Percentiles rank a stretch among this genome's conserved stretches.
These are phyloP conservation scores for Aspergillus latus DNA, from an alignment of 2,329 filamentous ascomycete genomes.

Conservation along the genomic window DNA sequence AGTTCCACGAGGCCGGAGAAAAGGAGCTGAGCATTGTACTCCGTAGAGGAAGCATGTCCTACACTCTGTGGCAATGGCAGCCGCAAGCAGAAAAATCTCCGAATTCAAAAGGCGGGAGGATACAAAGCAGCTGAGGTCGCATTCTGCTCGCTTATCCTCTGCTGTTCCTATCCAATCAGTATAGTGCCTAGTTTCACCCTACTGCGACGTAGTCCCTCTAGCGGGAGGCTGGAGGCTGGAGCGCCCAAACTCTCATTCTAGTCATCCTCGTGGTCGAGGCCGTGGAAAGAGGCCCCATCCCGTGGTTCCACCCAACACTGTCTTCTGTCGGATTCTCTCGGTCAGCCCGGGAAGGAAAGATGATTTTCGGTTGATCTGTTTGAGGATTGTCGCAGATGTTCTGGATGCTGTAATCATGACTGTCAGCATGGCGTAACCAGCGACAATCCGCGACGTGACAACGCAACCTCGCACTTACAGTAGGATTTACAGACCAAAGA, in stretches of 20 bases:
- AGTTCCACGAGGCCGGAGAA: constrained; percentile 12
- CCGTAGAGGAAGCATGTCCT: neutral
- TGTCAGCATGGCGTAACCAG: neutral
- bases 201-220: neutral
- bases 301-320: neutral
- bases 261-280: neutral
- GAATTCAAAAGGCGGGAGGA: neutral
- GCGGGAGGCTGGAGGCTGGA: neutral
- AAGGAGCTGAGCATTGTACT: neutral
- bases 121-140: constrained; percentile 1
- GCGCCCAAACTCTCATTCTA: neutral
- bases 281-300: neutral
- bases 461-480: neutral
- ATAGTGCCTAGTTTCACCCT: constrained; percentile 12
- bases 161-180: constrained; percentile 4
- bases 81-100: constrained; percentile 1
- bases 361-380: constrained; percentile 16
- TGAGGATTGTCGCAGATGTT: constrained; percentile 17
- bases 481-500: neutral
- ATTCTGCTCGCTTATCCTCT: neutral
- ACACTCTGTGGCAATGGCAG: constrained; percentile 3
- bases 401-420: neutral
- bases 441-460: neutral
- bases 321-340: neutral
- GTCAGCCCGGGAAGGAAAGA: neutral